A percentile compares a stretch with the other conserved stretches of the same genome.
Conservation (phyloP, 805 yeast genomes). For the Suhomyces tanzawaensis region DNA sequence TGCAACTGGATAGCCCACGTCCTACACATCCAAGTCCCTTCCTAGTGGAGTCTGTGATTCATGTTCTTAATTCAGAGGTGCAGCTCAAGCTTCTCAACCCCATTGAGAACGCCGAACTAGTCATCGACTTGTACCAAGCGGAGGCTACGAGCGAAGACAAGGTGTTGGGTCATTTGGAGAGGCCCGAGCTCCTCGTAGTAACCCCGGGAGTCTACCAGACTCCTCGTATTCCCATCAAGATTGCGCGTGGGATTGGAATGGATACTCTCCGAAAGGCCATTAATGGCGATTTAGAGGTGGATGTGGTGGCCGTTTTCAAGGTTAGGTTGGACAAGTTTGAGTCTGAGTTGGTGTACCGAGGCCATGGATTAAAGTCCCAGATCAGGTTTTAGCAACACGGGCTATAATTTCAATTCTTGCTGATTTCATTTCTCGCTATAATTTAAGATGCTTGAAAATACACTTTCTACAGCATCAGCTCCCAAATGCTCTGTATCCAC, state of each 20-base stretch:
- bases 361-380: conserved; percentile 34
- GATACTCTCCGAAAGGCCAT: conserved; percentile 50
- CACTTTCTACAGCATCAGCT: neutral
- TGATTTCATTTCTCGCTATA: neutral
- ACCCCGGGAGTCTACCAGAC: conserved; percentile 55
- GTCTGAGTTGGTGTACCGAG: conserved; percentile 44
- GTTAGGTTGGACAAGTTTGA: conserved; percentile 39
- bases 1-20: too few species aligned
- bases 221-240: conserved; percentile 48
- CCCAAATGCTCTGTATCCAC: neutral
- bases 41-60: conserved; percentile 50
- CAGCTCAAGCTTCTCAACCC: conserved; percentile 58
- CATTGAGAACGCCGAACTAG: conserved; percentile 42
- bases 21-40: conserved; percentile 30
- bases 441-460: neutral
- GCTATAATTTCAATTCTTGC: too few species aligned
- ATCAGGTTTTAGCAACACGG: conserved; percentile 7
- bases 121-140: conserved; percentile 43
- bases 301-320: conserved; percentile 44
- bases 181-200: conserved; percentile 39
- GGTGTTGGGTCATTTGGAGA: conserved; percentile 44
- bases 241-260: conserved; percentile 46
- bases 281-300: conserved; percentile 49
- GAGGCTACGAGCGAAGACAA: conserved; percentile 48
- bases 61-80: conserved; percentile 52